phyloP scores from a whole-genome alignment of 129 eudicot genomes.

The Smallanthus sonchifolius region DNA sequence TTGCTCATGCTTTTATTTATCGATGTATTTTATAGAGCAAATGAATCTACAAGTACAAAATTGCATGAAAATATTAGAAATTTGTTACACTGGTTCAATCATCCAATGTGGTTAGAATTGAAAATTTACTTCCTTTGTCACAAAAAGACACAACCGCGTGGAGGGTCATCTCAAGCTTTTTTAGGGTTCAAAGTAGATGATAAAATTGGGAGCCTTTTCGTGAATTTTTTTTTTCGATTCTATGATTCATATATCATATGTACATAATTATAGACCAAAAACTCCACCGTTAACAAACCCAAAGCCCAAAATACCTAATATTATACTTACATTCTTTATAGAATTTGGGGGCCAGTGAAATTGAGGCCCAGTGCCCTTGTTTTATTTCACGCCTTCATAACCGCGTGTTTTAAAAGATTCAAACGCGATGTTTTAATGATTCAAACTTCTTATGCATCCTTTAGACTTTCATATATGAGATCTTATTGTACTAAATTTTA shows the following conservation, averaged over 20 bases:
- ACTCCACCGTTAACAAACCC: too few species aligned
- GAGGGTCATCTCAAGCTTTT: too few species aligned
- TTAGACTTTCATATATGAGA: neutral
- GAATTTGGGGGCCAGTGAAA: too few species aligned
- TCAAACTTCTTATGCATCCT: neutral
- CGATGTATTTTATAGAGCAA: conserved; percentile 31
- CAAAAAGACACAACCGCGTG: neutral
- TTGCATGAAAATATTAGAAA: conserved; percentile 30
- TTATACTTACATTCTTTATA: too few species aligned
- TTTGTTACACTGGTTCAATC: neutral
- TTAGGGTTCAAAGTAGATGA: too few species aligned
- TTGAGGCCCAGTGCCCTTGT: too few species aligned
- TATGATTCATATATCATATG: too few species aligned
- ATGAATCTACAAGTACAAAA: conserved; percentile 39
- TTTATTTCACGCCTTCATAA: too few species aligned
- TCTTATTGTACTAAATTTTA: neutral
- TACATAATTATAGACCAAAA: too few species aligned
- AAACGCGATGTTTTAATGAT: neutral
- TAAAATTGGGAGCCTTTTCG: too few species aligned
- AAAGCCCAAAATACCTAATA: too few species aligned
- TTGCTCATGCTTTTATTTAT: conserved; percentile 38
- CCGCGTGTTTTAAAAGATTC: neutral
- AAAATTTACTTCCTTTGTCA: conserved; percentile 8
- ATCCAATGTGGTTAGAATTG: neutral
- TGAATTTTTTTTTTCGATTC: too few species aligned